These are phyloP conservation scores for Leccinum variicolor DNA, from an alignment of 768 basidiomycete genomes.

Conservation along the genomic window DNA sequence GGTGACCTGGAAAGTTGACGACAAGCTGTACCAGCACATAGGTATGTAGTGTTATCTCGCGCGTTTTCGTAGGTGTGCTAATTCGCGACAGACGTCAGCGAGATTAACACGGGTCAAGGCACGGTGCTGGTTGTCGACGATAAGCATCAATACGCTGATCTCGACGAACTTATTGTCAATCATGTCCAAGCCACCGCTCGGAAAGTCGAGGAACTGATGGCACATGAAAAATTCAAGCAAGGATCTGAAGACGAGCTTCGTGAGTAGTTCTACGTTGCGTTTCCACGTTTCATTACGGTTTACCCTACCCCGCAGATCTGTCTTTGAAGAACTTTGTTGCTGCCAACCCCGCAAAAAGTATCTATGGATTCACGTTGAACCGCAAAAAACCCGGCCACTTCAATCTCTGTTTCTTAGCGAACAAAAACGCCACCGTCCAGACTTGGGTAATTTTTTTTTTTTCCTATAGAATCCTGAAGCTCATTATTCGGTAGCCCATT, in stretches of 20 bases:
- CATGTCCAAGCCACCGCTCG: constrained; percentile 93
- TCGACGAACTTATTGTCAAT: constrained; percentile 96
- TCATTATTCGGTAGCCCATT: constrained; percentile 55
- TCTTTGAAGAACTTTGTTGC: constrained; percentile 88
- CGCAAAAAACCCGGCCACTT: constrained; percentile 90
- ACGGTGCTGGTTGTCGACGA: constrained; percentile 69
- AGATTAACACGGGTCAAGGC: constrained; percentile 71
- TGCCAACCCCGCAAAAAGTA: constrained; percentile 91
- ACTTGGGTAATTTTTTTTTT: constrained; percentile 63
- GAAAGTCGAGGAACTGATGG: constrained; percentile 91
- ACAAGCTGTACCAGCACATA: constrained; percentile 93
- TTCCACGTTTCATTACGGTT: not conserved
- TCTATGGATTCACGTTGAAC: constrained; percentile 94
- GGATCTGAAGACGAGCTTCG: constrained; percentile 87
- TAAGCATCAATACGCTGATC: constrained; percentile 83
- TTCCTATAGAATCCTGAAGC: not conserved
- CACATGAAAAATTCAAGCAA: constrained; percentile 92
- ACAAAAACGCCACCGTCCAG: constrained; percentile 84
- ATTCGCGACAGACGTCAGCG: constrained; percentile 63
- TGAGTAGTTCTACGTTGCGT: constrained; percentile 40
- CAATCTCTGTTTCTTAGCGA: constrained; percentile 89
- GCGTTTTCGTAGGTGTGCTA: constrained; percentile 1
- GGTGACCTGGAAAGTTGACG: constrained; percentile 98
- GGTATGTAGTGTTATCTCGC: constrained; percentile 47
- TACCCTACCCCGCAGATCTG: constrained; percentile 49